phyloP scores from a whole-genome alignment of 1,284 basidiomycete genomes.

The Pholiota adiposa region DNA sequence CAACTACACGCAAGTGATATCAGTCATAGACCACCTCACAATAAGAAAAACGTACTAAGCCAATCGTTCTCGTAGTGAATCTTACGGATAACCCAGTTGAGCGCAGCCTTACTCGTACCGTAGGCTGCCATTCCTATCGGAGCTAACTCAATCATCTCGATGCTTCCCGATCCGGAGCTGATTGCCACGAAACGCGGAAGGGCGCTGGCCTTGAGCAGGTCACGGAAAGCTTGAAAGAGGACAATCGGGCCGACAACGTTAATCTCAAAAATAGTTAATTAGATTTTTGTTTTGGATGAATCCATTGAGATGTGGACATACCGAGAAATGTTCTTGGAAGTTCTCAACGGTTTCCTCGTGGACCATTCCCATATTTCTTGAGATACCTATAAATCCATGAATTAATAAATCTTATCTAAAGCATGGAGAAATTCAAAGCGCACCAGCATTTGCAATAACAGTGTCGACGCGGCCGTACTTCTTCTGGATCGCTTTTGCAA shows the following conservation, averaged over 20 bases:
- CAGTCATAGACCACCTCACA: too few species aligned
- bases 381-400: not conserved
- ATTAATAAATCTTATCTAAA: too few species aligned
- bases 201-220: conserved; percentile 1
- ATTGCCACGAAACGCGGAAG: not conserved
- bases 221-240: not conserved
- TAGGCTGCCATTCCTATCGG: not conserved
- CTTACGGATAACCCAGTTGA: conserved; percentile 2
- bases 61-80: conserved; percentile 11
- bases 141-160: not conserved
- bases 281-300: too few species aligned
- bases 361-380: not conserved
- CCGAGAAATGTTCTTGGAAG: not conserved
- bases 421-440: not conserved
- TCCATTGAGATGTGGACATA: too few species aligned
- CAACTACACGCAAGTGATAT: not conserved
- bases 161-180: not conserved
- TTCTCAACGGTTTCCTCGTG: not conserved
- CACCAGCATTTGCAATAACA: conserved; percentile 7
- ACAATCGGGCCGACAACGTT: not conserved
- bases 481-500: not conserved
- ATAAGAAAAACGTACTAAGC: conserved; percentile 5
- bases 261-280: not conserved
- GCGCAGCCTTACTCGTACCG: conserved; percentile 2
- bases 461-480: conserved; percentile 5